A percentile compares a stretch with the other conserved stretches of the same genome.
phyloP scores from a whole-genome alignment of 768 basidiomycete species.

The Russula abietina region DNA sequence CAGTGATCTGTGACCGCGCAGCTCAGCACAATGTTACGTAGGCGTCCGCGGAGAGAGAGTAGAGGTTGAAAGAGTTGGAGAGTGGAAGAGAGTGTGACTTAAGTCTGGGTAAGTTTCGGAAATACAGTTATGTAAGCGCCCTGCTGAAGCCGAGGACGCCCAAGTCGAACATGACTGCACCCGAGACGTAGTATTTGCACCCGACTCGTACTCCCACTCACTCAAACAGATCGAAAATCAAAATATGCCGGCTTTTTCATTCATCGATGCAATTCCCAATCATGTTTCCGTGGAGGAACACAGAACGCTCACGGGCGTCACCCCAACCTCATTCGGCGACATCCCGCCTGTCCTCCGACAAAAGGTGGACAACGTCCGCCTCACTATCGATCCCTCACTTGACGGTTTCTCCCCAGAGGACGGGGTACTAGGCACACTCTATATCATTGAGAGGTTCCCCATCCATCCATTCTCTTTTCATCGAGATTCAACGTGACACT shows the following conservation, averaged over 20 bases:
- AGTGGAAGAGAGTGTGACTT: background rate
- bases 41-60: background rate
- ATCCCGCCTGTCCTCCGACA: conserved; percentile 81
- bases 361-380: conserved; percentile 62
- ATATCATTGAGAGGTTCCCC: conserved; percentile 75
- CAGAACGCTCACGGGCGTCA: conserved; percentile 58
- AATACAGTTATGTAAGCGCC: conserved; percentile 3
- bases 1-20: background rate
- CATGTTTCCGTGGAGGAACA: conserved; percentile 64
- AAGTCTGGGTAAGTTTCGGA: background rate
- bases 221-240: background rate
- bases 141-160: background rate
- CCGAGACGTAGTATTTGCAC: background rate
- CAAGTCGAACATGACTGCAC: background rate
- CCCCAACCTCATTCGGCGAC: conserved; percentile 76
- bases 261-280: conserved; percentile 39
- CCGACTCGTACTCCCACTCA: background rate
- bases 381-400: conserved; percentile 63
- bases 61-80: background rate
- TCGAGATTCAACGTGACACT: conserved; percentile 4
- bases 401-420: conserved; percentile 52
- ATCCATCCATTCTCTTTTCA: conserved; percentile 14
- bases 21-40: background rate
- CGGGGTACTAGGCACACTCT: conserved; percentile 58
- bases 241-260: conserved; percentile 30